Conservation (phyloP, 192 early-diverging fungal species). For the Geosiphon pyriformis region DNA sequence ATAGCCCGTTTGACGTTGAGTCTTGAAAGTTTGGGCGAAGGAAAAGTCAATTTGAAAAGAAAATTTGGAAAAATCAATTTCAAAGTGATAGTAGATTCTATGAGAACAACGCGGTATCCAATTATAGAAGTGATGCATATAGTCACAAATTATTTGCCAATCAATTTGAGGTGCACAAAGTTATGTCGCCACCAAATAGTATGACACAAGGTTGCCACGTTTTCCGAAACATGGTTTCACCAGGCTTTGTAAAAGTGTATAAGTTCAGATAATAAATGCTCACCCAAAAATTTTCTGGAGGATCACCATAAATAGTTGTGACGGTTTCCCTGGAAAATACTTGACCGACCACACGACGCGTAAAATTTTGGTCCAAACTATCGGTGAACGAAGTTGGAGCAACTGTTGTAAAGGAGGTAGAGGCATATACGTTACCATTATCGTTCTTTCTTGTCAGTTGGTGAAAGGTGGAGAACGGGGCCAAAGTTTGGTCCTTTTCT, state of each 20-base stretch:
- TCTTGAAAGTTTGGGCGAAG: not conserved
- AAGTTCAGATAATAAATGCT: slow-evolving; percentile 1
- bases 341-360: slow-evolving; percentile 13
- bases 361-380: not conserved
- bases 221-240: not conserved
- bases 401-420: not conserved
- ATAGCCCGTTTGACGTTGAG: not conserved
- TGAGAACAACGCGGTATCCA: too few relatives aligned
- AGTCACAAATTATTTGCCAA: not conserved
- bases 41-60: not conserved
- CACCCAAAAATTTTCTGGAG: slow-evolving; percentile 8
- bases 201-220: not conserved
- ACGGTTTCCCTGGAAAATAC: slow-evolving; percentile 7
- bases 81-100: too few relatives aligned
- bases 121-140: not conserved
- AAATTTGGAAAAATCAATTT: not conserved
- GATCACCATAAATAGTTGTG: slow-evolving; percentile 16
- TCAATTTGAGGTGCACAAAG: not conserved
- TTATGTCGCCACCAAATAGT: not conserved
- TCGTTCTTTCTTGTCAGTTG: not conserved
- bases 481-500: not conserved
- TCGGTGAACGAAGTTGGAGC: not conserved
- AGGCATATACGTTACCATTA: not conserved
- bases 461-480: not conserved
- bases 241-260: not conserved